Base-by-base conservation (phyloP, 345 rosid genomes). In the Pistacia integerrima region DNA sequence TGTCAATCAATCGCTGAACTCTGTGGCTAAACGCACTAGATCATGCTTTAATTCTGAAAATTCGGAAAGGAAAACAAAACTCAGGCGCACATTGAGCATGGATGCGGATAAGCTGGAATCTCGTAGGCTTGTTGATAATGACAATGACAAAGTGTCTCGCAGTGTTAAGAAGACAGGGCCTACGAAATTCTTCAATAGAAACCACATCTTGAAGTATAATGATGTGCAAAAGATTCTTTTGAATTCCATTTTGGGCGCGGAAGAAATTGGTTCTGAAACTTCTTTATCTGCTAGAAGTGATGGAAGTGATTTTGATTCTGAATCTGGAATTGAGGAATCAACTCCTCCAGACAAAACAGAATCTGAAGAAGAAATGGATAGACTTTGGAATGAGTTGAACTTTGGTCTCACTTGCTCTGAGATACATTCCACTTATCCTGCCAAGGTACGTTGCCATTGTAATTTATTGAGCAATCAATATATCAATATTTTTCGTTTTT, bases 361-460 rank as follows among this genome's bases (percentile, higher is more conserved):
- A 49, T 82, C 64, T 3, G 90, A 89, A 56, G 78, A 79, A 71
- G 90, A 85, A 52, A 3, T 88, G 64, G 85, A 85, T 17, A 36
- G 62, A 9, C 83, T 90, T n/a, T 91, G 97, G 97, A 74, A 64
- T 73, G 93, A 91, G 48, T 82, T 88, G 88, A 77, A 73, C 72
- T 66, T 83, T 38, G 84, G 85, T 71, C 84, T 83, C 17, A 70
- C 59, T 54, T 60, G 63, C 36, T 70, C 69, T 73, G 84, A 66
- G 63, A 63, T 82, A 14, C 79, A 74, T 59, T 79, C 78, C 22
- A 67, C 61, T 61, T 30, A 74, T 55, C 22, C 70, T 61, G 59
- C 49, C 48, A 60, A 30, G 82, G 92, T 91, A 80, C 16, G 84
- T 44, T 18, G 76, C 44, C 49, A 14, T 12, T 76, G 60, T 22